Conservation (phyloP, 805 yeast species). For the Lipomyces kockii region DNA sequence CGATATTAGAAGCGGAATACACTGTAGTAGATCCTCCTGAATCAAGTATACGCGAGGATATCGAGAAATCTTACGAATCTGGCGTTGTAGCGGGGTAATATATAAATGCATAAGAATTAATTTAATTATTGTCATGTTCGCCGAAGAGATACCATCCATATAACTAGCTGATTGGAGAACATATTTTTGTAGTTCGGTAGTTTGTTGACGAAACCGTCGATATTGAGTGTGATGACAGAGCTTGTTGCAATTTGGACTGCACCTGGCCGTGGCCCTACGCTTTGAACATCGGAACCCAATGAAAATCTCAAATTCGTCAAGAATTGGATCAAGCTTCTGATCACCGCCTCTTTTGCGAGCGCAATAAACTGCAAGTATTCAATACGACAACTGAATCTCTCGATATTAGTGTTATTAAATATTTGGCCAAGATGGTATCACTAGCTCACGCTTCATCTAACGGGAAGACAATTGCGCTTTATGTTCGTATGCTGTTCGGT, state of each 20-base stretch:
- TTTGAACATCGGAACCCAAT: not conserved
- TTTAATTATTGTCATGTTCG: not conserved
- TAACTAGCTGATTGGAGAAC: not conserved
- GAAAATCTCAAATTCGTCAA: not conserved
- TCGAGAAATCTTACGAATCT: not conserved
- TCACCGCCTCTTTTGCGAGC: not conserved
- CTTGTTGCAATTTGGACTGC: not conserved
- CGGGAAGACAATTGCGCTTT: not conserved
- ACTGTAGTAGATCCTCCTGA: not conserved
- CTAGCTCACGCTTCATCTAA: slow-evolving; percentile 4
- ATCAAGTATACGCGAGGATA: not conserved
- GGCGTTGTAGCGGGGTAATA: not conserved
- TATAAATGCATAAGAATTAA: not conserved
- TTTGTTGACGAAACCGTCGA: not conserved
- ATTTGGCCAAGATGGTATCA: not conserved
- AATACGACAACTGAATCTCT: not conserved
- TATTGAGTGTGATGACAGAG: not conserved
- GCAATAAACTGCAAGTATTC: not conserved
- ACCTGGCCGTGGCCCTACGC: not conserved
- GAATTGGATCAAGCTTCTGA: not conserved
- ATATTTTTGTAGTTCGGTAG: not conserved
- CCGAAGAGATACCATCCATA: not conserved
- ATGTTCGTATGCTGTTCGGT: slow-evolving; percentile 4
- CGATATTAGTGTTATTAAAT: not conserved
- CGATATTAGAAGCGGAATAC: slow-evolving; percentile 27